These are phyloP conservation scores for Allantophomopsis cytisporea DNA, from an alignment of 2,329 filamentous ascomycete species.

Conservation along the genomic window DNA sequence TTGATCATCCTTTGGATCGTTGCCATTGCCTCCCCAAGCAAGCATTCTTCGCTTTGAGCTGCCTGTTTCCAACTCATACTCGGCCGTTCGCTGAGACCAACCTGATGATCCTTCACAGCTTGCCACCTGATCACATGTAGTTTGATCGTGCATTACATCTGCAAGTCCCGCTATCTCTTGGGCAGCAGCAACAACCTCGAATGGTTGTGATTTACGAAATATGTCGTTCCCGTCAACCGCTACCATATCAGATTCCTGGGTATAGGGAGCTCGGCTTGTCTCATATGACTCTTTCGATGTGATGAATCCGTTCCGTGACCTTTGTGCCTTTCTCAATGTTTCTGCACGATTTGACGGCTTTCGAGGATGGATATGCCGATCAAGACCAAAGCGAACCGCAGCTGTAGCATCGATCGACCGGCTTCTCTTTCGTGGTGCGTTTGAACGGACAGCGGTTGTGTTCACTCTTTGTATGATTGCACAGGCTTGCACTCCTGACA, in stretches of 20 bases:
- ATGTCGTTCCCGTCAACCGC: conserved; percentile 8
- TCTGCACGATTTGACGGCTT: conserved; percentile 7
- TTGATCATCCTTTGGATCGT: too few relatives aligned
- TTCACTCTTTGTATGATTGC: conserved; percentile 4
- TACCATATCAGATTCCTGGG: not conserved
- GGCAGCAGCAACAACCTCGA: too few relatives aligned
- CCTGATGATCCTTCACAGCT: too few relatives aligned
- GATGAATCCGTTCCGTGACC: conserved; percentile 8
- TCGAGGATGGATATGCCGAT: conserved; percentile 9
- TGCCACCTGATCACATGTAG: too few relatives aligned
- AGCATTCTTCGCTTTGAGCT: too few relatives aligned
- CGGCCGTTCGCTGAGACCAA: too few relatives aligned
- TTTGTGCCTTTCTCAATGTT: conserved; percentile 10
- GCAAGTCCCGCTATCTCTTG: too few relatives aligned
- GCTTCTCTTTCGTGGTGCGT: not conserved
- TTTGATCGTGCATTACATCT: too few relatives aligned
- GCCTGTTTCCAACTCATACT: too few relatives aligned
- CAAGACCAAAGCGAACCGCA: conserved; percentile 15
- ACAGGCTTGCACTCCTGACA: conserved; percentile 4
- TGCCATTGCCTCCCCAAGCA: too few relatives aligned
- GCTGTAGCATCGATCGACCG: conserved; percentile 7
- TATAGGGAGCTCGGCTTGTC: not conserved
- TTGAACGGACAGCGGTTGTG: not conserved
- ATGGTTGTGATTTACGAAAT: conserved; percentile 1
- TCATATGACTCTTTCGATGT: not conserved